These are phyloP conservation scores for Sphagnum magellanicum DNA, from an alignment of 228 moss, liverwort and hornwort species.

Conservation along the genomic window DNA sequence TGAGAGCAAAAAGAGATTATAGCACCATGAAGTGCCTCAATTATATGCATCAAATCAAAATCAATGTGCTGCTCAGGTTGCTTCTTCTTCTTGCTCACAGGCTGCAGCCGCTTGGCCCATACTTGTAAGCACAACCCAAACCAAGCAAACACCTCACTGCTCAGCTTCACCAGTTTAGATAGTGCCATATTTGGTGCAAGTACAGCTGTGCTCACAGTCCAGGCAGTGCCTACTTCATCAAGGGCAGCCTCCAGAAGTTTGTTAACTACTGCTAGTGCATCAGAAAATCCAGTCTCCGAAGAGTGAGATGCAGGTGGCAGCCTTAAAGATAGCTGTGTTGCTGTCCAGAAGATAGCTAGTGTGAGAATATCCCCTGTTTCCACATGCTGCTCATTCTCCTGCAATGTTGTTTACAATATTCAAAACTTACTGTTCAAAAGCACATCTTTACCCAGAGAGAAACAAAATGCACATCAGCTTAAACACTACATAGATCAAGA, in stretches of 20 bases:
- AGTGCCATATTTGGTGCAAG: constrained; percentile 33
- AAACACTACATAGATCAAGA: no score
- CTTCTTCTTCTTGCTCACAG: constrained; percentile 75
- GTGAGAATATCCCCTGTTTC: constrained; percentile 50
- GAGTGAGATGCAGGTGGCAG: constrained; percentile 19
- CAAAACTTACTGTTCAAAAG: background rate
- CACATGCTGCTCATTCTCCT: constrained; percentile 25
- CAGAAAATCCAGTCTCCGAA: constrained; percentile 16
- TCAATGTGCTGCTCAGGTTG: constrained; percentile 29
- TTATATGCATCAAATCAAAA: constrained; percentile 6
- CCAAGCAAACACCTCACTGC: constrained; percentile 83
- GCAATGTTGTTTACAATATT: constrained; percentile 3
- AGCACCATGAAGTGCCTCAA: constrained; percentile 32
- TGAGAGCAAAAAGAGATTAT: constrained; percentile 29
- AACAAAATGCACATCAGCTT: no score
- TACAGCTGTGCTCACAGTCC: constrained; percentile 22
- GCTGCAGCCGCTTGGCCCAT: constrained; percentile 74
- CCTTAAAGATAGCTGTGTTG: constrained; percentile 41
- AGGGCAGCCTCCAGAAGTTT: constrained; percentile 42
- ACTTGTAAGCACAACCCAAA: constrained; percentile 72
- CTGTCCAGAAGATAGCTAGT: constrained; percentile 68
- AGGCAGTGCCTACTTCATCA: constrained; percentile 29
- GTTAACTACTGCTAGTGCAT: constrained; percentile 28
- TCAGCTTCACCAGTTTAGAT: constrained; percentile 40
- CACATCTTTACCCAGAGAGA: background rate